Evolutionary conservation across 2,329 filamentous ascomycete genomes (phyloP).

Genomic region (Didymella keratinophila): DNA sequence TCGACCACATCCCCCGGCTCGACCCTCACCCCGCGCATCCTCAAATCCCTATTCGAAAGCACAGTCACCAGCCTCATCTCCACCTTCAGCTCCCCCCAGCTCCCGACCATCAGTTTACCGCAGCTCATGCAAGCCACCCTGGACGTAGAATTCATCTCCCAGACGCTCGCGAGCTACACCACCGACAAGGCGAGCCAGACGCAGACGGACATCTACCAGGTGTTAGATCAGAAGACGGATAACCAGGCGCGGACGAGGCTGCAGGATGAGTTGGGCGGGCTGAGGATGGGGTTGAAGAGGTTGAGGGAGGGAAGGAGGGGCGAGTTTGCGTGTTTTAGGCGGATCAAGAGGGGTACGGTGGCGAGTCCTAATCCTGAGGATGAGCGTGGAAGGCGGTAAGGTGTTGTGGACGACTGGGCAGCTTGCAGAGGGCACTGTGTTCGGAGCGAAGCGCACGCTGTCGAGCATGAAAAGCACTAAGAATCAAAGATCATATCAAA

Average conservation of each 20-base stretch:
- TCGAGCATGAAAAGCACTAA: too few species aligned
- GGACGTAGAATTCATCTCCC: constrained; percentile 95
- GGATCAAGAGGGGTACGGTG: constrained; percentile 36
- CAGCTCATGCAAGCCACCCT: constrained; percentile 96
- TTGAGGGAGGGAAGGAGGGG: constrained; percentile 49
- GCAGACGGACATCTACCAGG: constrained; percentile 90
- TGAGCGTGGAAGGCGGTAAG: neutral
- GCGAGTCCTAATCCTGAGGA: constrained; percentile 8
- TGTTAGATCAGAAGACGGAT: constrained; percentile 87
- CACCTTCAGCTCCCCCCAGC: constrained; percentile 68
- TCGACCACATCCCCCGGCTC: constrained; percentile 60
- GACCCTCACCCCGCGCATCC: constrained; percentile 78
- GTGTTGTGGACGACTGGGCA: too few species aligned
- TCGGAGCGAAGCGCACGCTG: too few species aligned
- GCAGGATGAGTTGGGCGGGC: constrained; percentile 87
- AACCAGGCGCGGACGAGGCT: constrained; percentile 81
- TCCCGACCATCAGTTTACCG: constrained; percentile 73
- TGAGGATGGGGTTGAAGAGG: constrained; percentile 84
- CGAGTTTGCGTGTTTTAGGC: constrained; percentile 49
- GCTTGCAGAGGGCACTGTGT: too few species aligned
- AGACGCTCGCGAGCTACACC: constrained; percentile 89
- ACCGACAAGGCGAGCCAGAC: constrained; percentile 81
- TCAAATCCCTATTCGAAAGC: constrained; percentile 87
- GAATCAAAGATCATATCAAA: too few species aligned
- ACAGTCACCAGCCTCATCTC: constrained; percentile 80